Base-by-base conservation (phyloP, 345 rosid genomes). In the Aurinia saxatilis region DNA sequence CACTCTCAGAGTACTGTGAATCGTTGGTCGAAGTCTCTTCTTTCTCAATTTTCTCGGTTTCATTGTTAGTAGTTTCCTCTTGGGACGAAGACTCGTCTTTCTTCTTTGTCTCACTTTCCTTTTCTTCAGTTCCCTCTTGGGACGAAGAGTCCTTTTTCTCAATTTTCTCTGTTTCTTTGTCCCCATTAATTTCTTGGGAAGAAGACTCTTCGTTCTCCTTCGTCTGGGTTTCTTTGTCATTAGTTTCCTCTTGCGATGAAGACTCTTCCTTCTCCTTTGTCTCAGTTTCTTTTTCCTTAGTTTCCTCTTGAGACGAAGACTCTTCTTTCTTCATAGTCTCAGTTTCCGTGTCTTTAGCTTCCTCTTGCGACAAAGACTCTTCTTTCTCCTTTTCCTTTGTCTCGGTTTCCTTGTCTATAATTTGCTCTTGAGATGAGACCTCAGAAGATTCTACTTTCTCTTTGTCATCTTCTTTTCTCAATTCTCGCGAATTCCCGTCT, bases 1-100 rank as follows among this genome's bases (percentile, higher is more conserved):
- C 82, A 31, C 15, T 61, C 36, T 67, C 71, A 47, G 48, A 39
- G 34, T 61, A 47, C 30, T 36, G 34, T 57, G 65, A 60, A 5
- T 68, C 48, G 6, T 36, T 52, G 49, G 60, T 51, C 4, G 67
- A 50, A 40, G 66, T 57, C 64, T 67, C 65, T 29, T 68, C 60
- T n/a, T 60, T 68, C 54, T 50, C 66, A 0, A 3, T 50, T 2
- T 3, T 59, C 54, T 59, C 39, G 0, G 1, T 12, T 34, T 51
- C 47, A 0, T 42, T 25, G 0, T 59, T 54, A 50, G 50, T 7
- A 0, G 2, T 6, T 9, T 68, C 10, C 46, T 59, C 60, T 52
- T 63, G 50, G 0, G 51, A 29, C 0, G 0, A 10, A 48, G 58
- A 39, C 7, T 19, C 54, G 33, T 34, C 54, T 8, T 60, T 60